These are phyloP conservation scores for Beauveria australis DNA, from an alignment of 2,329 filamentous ascomycete genomes.

Conservation along the genomic window DNA sequence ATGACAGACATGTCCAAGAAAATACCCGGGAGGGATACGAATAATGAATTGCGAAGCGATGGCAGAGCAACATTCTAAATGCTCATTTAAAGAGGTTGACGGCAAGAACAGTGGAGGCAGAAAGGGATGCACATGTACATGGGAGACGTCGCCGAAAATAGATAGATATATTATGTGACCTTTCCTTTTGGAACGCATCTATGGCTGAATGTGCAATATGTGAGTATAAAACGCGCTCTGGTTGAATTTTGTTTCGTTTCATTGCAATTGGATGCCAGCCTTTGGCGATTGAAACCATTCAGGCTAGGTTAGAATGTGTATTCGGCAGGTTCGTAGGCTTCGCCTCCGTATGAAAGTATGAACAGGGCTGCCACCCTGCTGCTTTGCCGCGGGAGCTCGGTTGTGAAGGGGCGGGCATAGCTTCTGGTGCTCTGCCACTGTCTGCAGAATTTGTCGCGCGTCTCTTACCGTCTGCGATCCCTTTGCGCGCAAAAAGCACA, in stretches of 20 bases:
- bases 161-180: too few relatives aligned
- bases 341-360: not conserved
- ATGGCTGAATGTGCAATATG: not conserved
- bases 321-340: not conserved
- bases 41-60: constrained; percentile 1
- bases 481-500: too few relatives aligned
- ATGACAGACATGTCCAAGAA: too few relatives aligned
- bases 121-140: not conserved
- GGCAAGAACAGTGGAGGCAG: not conserved
- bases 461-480: too few relatives aligned
- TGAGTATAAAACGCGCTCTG: not conserved
- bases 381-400: not conserved
- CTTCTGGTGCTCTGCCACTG: not conserved
- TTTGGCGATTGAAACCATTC: not conserved
- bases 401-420: not conserved
- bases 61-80: not conserved
- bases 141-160: not conserved
- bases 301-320: too few relatives aligned
- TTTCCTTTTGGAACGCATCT: not conserved
- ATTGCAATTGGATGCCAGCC: not conserved
- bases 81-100: not conserved
- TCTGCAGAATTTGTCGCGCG: not conserved
- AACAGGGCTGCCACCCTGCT: not conserved
- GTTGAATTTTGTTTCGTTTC: not conserved
- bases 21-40: not conserved